Evolutionary conservation across 495 filamentous ascomycete species (phyloP).

Genomic region (Lepraria neglecta): DNA sequence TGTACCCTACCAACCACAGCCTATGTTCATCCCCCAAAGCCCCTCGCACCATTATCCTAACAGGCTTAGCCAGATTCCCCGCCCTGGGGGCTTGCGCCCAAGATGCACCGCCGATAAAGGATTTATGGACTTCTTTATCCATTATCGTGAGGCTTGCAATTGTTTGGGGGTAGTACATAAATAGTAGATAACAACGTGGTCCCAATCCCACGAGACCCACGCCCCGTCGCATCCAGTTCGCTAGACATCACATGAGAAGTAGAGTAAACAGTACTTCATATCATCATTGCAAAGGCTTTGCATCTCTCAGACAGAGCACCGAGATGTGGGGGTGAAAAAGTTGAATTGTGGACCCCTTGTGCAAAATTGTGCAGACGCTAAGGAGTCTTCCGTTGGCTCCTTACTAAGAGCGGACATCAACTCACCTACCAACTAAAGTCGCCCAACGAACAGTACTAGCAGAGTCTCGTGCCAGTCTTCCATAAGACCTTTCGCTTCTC

Average conservation of each 20-base stretch:
- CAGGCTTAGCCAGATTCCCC: slow-evolving; percentile 1
- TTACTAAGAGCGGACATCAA: slow-evolving; percentile 11
- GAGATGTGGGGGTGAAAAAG: no score
- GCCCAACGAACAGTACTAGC: slow-evolving; percentile 8
- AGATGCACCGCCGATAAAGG: slow-evolving; percentile 3
- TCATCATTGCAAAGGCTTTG: neutral
- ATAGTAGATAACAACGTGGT: slow-evolving; percentile 9
- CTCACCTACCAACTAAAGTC: neutral
- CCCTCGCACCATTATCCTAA: neutral
- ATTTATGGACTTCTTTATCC: neutral
- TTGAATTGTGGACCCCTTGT: neutral
- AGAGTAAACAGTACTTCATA: neutral
- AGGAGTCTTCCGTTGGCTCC: slow-evolving; percentile 1
- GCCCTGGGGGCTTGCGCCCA: neutral
- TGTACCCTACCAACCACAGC: neutral
- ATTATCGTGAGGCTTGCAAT: neutral
- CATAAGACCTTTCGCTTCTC: neutral
- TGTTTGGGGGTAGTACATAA: neutral
- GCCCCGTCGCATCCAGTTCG: neutral
- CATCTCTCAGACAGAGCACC: neutral
- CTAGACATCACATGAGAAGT: neutral
- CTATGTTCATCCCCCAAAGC: neutral
- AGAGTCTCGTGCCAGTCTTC: slow-evolving; percentile 9
- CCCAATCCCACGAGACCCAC: neutral
- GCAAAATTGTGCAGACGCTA: slow-evolving; percentile 1